Conservation (phyloP, 2,329 filamentous ascomycete species). For the Trichophyton mentagrophytes region DNA sequence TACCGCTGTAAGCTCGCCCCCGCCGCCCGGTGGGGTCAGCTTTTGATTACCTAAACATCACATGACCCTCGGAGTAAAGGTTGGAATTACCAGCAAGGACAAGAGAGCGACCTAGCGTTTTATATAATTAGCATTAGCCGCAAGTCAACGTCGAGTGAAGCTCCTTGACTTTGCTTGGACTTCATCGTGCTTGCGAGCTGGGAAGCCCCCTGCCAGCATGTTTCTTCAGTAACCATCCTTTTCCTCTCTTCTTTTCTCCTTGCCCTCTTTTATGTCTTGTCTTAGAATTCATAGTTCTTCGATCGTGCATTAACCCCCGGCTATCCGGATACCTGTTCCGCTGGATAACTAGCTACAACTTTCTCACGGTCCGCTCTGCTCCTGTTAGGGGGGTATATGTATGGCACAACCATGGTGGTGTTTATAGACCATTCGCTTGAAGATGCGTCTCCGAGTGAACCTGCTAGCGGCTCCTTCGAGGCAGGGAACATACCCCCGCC, state of each 20-base stretch:
- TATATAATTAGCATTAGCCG: background rate
- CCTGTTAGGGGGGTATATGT: background rate
- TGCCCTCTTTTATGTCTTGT: background rate
- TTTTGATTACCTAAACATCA: too few species aligned
- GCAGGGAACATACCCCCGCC: background rate
- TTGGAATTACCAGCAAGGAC: too few species aligned
- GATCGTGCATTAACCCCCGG: background rate
- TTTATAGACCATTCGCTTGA: constrained; percentile 36
- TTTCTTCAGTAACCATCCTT: background rate
- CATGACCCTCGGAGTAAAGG: too few species aligned
- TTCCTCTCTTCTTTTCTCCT: background rate
- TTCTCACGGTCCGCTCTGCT: background rate
- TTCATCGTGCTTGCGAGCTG: background rate
- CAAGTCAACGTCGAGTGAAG: background rate
- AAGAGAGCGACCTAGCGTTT: too few species aligned
- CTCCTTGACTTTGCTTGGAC: background rate
- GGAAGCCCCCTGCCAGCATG: background rate
- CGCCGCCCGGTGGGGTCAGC: too few species aligned
- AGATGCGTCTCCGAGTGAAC: constrained; percentile 8
- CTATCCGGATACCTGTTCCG: background rate
- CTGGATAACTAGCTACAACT: background rate
- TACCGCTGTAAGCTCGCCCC: too few species aligned
- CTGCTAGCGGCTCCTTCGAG: background rate
- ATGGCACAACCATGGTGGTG: constrained; percentile 33
- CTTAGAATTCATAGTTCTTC: background rate